A percentile compares a stretch with the other conserved stretches of the same genome.
Conservation (phyloP, 2,329 filamentous ascomycete species). For the Grosmannia serpens region DNA sequence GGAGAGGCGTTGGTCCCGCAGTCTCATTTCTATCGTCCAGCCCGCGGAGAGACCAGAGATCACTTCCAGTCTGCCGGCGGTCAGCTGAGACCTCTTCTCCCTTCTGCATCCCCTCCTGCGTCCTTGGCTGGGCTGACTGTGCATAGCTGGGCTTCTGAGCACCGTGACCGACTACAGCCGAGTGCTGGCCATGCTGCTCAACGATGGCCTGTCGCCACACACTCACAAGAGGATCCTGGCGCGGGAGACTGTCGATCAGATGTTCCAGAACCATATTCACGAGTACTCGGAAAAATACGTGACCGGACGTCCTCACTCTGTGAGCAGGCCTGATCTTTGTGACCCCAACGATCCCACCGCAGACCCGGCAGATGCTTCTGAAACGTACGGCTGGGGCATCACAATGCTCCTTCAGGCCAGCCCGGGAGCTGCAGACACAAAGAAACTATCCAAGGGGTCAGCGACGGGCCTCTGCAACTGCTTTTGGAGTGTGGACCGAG, state of each 20-base stretch:
- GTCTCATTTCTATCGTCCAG: not conserved
- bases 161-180: not conserved
- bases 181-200: not conserved
- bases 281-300: not conserved
- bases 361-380: not conserved
- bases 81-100: not conserved
- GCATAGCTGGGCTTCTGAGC: not conserved
- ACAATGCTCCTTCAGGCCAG: not conserved
- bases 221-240: not conserved
- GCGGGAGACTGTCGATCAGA: not conserved
- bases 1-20: not conserved
- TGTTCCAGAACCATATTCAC: not conserved
- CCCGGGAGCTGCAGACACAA: not conserved
- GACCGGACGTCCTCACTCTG: not conserved
- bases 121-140: not conserved
- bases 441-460: not conserved
- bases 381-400: not conserved
- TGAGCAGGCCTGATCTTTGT: not conserved
- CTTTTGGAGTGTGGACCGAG: not conserved
- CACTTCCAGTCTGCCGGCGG: not conserved
- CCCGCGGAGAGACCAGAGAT: not conserved
- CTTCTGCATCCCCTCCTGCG: not conserved
- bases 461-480: not conserved
- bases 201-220: not conserved
- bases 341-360: not conserved